A percentile compares a stretch with the other conserved stretches of the same genome.
phyloP scores from a whole-genome alignment of 169 alveolate species.

The Hepatocystis sp. region DNA sequence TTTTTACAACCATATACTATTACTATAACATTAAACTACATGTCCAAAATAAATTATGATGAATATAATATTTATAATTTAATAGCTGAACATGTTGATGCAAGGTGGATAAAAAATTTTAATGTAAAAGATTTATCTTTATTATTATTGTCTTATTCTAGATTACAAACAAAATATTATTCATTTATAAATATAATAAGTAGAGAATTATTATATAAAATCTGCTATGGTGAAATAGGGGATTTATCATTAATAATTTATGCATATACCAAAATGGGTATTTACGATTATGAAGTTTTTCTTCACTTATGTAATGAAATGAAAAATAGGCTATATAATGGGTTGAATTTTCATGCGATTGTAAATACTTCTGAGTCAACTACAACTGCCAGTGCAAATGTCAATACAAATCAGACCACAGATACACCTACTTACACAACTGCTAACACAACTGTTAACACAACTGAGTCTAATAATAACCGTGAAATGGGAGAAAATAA shows the following conservation, averaged over 20 bases:
- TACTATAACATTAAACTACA: constrained; percentile 44
- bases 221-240: constrained; percentile 37
- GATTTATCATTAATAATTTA: constrained; percentile 62
- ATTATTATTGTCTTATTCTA: constrained; percentile 67
- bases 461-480: neutral
- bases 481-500: neutral
- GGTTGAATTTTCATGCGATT: neutral
- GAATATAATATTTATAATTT: constrained; percentile 65
- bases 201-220: constrained; percentile 74
- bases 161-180: constrained; percentile 36
- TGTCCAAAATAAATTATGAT: constrained; percentile 72
- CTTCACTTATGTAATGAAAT: constrained; percentile 71
- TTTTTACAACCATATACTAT: constrained; percentile 74
- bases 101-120: constrained; percentile 75
- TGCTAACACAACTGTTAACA: neutral
- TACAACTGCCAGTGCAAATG: neutral
- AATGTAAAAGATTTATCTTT: constrained; percentile 63
- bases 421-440: too few species aligned
- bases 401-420: too few species aligned
- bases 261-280: constrained; percentile 72
- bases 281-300: constrained; percentile 74
- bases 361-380: neutral
- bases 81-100: constrained; percentile 61
- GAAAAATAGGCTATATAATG: constrained; percentile 34
- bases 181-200: constrained; percentile 66